phyloP scores from a whole-genome alignment of 768 basidiomycete genomes.

The Suillus placidus region DNA sequence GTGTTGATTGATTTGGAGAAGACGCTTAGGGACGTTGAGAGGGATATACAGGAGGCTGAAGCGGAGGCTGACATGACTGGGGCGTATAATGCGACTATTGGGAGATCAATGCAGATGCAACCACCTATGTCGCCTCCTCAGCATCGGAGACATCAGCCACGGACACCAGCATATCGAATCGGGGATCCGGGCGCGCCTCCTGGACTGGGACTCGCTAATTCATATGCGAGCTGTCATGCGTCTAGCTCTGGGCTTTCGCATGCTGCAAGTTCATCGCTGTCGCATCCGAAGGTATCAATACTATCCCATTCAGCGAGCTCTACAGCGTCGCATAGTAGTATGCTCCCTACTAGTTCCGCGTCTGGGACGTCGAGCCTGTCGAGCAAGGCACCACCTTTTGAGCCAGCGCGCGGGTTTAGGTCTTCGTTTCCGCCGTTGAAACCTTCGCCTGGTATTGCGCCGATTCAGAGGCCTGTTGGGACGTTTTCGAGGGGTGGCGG shows the following conservation, averaged over 20 bases:
- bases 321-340: not conserved
- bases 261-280: slow-evolving; percentile 12
- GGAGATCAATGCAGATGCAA: slow-evolving; percentile 21
- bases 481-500: not conserved
- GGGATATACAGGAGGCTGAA: slow-evolving; percentile 47
- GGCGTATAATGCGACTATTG: slow-evolving; percentile 30
- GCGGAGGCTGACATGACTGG: slow-evolving; percentile 14
- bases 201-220: slow-evolving; percentile 19
- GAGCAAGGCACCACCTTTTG: slow-evolving; percentile 56
- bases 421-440: slow-evolving; percentile 25
- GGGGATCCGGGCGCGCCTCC: slow-evolving; percentile 18
- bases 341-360: slow-evolving; percentile 23
- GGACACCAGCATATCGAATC: slow-evolving; percentile 26
- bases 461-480: slow-evolving; percentile 4
- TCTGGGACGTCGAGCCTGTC: slow-evolving; percentile 45
- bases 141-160: slow-evolving; percentile 29
- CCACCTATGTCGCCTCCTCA: slow-evolving; percentile 30
- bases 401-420: slow-evolving; percentile 42
- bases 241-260: slow-evolving; percentile 8
- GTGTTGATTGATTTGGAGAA: slow-evolving; percentile 69
- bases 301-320: slow-evolving; percentile 26
- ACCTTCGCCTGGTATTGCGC: slow-evolving; percentile 15
- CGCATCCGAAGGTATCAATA: slow-evolving; percentile 21
- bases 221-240: slow-evolving; percentile 11
- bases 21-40: slow-evolving; percentile 59